A percentile compares a stretch with the other conserved stretches of the same genome.
Evolutionary conservation across 805 yeast species (phyloP).

Genomic region (Brettanomyces custersianus): DNA sequence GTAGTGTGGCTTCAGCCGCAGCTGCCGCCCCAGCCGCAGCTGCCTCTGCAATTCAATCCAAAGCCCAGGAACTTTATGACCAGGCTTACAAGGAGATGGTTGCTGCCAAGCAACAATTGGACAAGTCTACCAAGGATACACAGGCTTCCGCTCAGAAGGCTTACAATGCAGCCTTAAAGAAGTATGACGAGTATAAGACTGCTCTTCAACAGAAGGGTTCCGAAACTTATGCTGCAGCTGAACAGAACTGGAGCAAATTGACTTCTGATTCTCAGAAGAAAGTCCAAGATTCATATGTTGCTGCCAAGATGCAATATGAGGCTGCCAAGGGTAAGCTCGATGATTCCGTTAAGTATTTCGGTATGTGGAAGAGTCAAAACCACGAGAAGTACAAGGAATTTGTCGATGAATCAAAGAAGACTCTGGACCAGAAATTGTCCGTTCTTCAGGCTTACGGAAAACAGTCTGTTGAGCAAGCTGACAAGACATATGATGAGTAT

Average conservation of each 20-base stretch:
- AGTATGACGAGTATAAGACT: conserved; percentile 1
- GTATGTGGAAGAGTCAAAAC: not conserved
- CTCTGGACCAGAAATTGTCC: conserved; percentile 21
- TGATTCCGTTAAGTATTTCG: not conserved
- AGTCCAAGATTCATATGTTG: conserved; percentile 14
- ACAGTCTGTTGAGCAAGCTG: conserved; percentile 19
- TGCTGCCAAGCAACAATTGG: conserved; percentile 1
- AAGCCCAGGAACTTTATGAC: not conserved
- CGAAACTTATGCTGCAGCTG: conserved; percentile 3
- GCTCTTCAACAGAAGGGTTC: conserved; percentile 3
- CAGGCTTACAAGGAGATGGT: not conserved
- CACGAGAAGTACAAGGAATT: not conserved
- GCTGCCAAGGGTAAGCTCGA: conserved; percentile 14
- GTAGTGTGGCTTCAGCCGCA: conserved; percentile 12
- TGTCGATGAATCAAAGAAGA: conserved; percentile 23
- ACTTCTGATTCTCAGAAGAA: not conserved
- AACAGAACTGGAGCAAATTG: conserved; percentile 1
- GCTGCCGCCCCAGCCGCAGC: not conserved
- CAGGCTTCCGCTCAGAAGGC: conserved; percentile 1
- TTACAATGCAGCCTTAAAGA: conserved; percentile 1
- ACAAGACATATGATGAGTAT: conserved; percentile 14
- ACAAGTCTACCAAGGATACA: not conserved
- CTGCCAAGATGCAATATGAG: conserved; percentile 18
- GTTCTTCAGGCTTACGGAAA: conserved; percentile 22
- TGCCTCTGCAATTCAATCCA: too few relatives aligned